phyloP scores from a whole-genome alignment of 1,139 yeast species.

The Candida smagusa region DNA sequence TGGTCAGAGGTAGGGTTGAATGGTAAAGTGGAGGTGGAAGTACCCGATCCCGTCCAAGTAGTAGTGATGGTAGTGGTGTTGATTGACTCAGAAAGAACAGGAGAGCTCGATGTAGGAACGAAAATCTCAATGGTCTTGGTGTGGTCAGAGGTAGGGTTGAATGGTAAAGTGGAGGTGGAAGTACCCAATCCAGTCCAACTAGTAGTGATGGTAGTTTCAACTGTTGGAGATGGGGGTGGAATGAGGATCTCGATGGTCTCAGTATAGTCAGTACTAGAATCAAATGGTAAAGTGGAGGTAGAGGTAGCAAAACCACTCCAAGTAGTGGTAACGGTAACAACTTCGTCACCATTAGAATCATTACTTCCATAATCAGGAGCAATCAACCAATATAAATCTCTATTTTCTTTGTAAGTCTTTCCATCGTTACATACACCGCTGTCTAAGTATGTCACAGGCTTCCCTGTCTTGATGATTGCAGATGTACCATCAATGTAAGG shows the following conservation, averaged over 20 bases:
- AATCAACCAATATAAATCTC: neutral
- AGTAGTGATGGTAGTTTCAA: conserved; percentile 10
- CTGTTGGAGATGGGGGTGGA: conserved; percentile 11
- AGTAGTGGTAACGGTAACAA: conserved; percentile 2
- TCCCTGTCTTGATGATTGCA: neutral
- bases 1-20: too few relatives aligned
- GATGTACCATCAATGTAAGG: conserved; percentile 20
- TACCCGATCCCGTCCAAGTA: conserved; percentile 9
- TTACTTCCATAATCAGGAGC: neutral
- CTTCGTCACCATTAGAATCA: conserved; percentile 1
- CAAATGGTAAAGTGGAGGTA: conserved; percentile 14
- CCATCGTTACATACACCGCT: neutral
- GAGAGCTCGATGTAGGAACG: conserved; percentile 7
- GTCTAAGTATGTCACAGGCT: neutral
- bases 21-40: neutral
- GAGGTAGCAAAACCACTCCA: conserved; percentile 4
- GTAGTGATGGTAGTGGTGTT: conserved; percentile 1
- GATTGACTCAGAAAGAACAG: too few relatives aligned
- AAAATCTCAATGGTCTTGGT: conserved; percentile 16
- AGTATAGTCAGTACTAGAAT: conserved; percentile 11
- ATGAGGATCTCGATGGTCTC: conserved; percentile 9
- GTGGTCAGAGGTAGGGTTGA: conserved; percentile 10
- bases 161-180: conserved; percentile 5
- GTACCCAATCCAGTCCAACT: conserved; percentile 9
- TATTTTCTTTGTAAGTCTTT: neutral